These are phyloP conservation scores for Closterium sp. DNA, from an alignment of 139 green algal species.

Conservation along the genomic window DNA sequence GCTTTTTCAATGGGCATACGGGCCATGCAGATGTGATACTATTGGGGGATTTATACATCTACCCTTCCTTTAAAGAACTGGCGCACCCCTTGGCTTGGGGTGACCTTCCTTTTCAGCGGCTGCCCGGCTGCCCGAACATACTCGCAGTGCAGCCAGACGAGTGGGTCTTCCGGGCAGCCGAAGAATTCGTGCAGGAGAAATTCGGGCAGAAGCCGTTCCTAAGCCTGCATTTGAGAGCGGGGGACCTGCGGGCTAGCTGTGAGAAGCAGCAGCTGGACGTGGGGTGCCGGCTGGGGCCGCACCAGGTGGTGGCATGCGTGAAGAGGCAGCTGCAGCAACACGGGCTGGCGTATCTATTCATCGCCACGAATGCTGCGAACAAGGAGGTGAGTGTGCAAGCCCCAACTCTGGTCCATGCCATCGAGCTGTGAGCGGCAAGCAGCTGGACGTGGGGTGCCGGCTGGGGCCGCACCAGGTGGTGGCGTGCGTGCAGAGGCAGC, in stretches of 20 bases:
- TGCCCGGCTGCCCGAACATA: background rate
- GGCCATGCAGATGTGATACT: background rate
- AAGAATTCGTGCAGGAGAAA: background rate
- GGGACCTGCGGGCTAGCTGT: background rate
- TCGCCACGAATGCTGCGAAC: background rate
- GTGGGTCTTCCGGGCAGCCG: background rate
- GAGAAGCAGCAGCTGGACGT: background rate
- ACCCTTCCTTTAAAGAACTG: background rate
- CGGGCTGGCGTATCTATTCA: background rate
- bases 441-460: too few species aligned
- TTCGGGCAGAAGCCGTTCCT: background rate
- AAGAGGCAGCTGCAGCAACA: background rate
- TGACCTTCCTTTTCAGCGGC: background rate
- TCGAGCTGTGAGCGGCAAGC: too few species aligned
- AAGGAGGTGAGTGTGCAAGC: background rate
- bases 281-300: background rate
- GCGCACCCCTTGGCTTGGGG: background rate
- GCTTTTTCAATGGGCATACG: background rate
- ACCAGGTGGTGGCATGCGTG: background rate
- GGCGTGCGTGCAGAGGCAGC: too few species aligned
- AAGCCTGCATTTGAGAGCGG: background rate
- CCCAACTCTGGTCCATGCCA: too few species aligned
- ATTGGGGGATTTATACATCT: background rate
- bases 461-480: too few species aligned
- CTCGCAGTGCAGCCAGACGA: background rate